Evolutionary conservation across 805 yeast genomes (phyloP).

Genomic region (Candida easanensis): DNA sequence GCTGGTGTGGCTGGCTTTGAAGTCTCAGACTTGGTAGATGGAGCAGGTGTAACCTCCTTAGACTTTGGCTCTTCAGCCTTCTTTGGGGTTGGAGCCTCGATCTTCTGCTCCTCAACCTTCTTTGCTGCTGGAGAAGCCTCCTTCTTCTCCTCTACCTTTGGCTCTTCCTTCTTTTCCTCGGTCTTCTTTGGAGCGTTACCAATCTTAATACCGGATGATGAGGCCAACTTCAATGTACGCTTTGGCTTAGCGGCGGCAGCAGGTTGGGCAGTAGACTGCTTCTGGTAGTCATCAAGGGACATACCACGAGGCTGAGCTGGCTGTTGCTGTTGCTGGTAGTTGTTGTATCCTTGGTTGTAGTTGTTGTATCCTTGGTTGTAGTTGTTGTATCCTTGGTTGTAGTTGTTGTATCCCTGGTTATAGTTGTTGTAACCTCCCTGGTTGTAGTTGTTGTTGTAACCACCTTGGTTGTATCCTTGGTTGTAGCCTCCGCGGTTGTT

Average conservation of each 20-base stretch:
- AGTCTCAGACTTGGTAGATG: slow-evolving; percentile 19
- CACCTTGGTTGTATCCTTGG: slow-evolving; percentile 16
- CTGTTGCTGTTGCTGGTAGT: slow-evolving; percentile 27
- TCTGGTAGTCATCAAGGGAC: slow-evolving; percentile 81
- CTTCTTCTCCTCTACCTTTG: slow-evolving; percentile 18
- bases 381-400: slow-evolving; percentile 9
- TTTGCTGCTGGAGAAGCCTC: slow-evolving; percentile 22
- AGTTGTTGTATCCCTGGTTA: slow-evolving; percentile 12
- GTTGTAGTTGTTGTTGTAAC: slow-evolving; percentile 19
- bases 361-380: slow-evolving; percentile 13
- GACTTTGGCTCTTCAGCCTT: slow-evolving; percentile 15
- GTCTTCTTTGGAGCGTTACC: slow-evolving; percentile 45
- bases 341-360: slow-evolving; percentile 26
- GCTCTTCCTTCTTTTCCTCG: slow-evolving; percentile 31
- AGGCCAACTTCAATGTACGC: slow-evolving; percentile 66
- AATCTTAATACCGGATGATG: slow-evolving; percentile 63
- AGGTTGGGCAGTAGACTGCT: slow-evolving; percentile 36
- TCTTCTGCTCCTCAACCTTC: slow-evolving; percentile 12
- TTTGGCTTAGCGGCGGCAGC: slow-evolving; percentile 32
- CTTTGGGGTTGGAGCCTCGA: slow-evolving; percentile 1
- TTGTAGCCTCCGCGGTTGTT: slow-evolving; percentile 4
- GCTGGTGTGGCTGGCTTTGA: slow-evolving; percentile 20
- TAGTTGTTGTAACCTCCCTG: slow-evolving; percentile 19
- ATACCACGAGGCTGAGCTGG: slow-evolving; percentile 46
- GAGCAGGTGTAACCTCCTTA: slow-evolving; percentile 7